Conservation (phyloP, 176 grass and related monocot genomes). For the Elaeis guineensis region DNA sequence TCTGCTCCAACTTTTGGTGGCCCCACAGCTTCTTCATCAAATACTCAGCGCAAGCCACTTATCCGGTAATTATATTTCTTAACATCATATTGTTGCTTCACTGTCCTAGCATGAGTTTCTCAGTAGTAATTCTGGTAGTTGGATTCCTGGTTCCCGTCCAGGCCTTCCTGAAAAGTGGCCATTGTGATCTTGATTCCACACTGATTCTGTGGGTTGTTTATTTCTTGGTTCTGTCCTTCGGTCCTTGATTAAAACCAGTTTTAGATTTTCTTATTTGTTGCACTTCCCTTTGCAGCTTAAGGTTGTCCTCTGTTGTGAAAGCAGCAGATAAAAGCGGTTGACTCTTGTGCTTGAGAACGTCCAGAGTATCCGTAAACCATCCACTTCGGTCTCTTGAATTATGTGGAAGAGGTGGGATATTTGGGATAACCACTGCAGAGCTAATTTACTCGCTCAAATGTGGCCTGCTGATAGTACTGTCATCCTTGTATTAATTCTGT, state of each 20-base stretch:
- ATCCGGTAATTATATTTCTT: conserved; percentile 32
- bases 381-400: too few relatives aligned
- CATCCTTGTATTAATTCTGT: too few relatives aligned
- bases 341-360: neutral
- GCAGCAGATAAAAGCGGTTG: conserved; percentile 26
- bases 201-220: neutral
- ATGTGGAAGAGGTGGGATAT: too few relatives aligned
- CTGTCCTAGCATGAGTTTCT: neutral
- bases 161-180: too few relatives aligned
- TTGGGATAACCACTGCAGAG: too few relatives aligned
- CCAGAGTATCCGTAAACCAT: too few relatives aligned
- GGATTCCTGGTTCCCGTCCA: neutral
- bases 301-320: conserved; percentile 53
- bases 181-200: neutral
- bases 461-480: too few relatives aligned
- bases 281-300: conserved; percentile 38
- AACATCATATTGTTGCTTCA: neutral
- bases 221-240: neutral
- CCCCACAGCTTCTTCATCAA: conserved; percentile 21
- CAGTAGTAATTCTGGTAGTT: too few relatives aligned
- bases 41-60: conserved; percentile 46
- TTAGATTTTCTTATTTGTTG: conserved; percentile 10
- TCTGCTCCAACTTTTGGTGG: conserved; percentile 26
- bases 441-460: too few relatives aligned
- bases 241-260: neutral